These are phyloP conservation scores for Effrenium voratum DNA, from an alignment of 73 alveolate species.

Conservation along the genomic window DNA sequence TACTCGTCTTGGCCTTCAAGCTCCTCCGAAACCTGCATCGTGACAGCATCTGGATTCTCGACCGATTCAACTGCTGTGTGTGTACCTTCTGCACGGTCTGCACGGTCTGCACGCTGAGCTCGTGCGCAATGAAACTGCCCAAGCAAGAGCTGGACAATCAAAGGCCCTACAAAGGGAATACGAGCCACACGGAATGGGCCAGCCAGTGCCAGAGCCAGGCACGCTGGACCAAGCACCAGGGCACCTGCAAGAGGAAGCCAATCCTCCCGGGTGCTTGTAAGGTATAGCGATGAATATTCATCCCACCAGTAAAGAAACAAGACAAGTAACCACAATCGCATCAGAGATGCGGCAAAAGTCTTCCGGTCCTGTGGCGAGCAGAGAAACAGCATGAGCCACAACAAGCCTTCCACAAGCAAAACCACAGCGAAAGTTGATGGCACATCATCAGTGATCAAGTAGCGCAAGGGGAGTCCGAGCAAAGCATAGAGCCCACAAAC, in stretches of 20 bases:
- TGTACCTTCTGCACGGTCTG: neutral
- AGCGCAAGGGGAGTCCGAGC: neutral
- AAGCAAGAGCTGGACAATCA: neutral
- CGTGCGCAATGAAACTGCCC: neutral
- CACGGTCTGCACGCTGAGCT: no score
- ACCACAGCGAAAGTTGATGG: neutral
- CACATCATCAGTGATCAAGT: neutral
- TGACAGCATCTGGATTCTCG: neutral
- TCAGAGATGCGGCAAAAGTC: neutral
- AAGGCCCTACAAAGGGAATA: neutral
- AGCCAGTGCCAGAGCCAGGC: neutral
- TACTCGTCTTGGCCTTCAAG: no score
- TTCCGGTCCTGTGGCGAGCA: neutral
- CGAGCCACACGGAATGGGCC: conserved; percentile 16
- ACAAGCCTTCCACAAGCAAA: neutral
- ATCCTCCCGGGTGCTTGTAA: no score
- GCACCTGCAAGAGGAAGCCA: neutral
- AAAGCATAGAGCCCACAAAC: neutral
- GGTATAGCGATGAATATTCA: neutral
- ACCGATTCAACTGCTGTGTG: neutral
- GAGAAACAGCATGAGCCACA: neutral
- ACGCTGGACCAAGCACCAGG: neutral
- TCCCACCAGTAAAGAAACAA: neutral
- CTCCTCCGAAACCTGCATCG: neutral
- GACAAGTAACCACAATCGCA: neutral